Evolutionary conservation across 257 asterid species (phyloP).

Genomic region (Euphrasia confusa): DNA sequence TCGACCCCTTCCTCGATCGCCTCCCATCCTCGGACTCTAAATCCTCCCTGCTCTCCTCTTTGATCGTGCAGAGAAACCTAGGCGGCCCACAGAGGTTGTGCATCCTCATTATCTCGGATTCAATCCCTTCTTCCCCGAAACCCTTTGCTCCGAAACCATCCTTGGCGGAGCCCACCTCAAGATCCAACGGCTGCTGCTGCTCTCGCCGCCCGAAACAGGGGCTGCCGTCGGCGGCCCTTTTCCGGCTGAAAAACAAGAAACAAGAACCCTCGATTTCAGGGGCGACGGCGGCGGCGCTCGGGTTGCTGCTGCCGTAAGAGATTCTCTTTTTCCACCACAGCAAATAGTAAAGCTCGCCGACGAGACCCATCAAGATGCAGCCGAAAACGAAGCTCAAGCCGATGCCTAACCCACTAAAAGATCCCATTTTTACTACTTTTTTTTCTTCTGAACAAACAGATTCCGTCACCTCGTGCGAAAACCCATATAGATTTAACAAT

Average conservation of each 20-base stretch:
- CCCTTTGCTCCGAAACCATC: background rate
- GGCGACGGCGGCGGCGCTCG: constrained; percentile 22
- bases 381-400: constrained; percentile 75
- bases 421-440: constrained; percentile 42
- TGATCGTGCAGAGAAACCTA: constrained; percentile 82
- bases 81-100: constrained; percentile 95
- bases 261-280: constrained; percentile 35
- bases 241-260: constrained; percentile 45
- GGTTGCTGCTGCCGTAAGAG: background rate
- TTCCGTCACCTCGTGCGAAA: background rate
- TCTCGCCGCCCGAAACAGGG: constrained; percentile 18
- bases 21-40: constrained; percentile 72
- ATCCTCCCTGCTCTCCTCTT: constrained; percentile 86
- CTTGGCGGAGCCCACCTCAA: constrained; percentile 44
- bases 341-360: constrained; percentile 66
- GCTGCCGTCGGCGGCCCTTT: constrained; percentile 21
- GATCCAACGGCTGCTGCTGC: constrained; percentile 30
- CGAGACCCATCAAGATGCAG: constrained; percentile 75
- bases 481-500: background rate
- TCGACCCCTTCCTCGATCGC: constrained; percentile 47
- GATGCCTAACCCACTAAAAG: constrained; percentile 77
- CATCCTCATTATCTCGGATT: constrained; percentile 67
- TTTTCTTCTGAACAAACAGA: background rate
- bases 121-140: constrained; percentile 53
- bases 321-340: constrained; percentile 78